Base-by-base conservation (phyloP, 306 rosid species). In the Cyamopsis tetragonoloba region DNA sequence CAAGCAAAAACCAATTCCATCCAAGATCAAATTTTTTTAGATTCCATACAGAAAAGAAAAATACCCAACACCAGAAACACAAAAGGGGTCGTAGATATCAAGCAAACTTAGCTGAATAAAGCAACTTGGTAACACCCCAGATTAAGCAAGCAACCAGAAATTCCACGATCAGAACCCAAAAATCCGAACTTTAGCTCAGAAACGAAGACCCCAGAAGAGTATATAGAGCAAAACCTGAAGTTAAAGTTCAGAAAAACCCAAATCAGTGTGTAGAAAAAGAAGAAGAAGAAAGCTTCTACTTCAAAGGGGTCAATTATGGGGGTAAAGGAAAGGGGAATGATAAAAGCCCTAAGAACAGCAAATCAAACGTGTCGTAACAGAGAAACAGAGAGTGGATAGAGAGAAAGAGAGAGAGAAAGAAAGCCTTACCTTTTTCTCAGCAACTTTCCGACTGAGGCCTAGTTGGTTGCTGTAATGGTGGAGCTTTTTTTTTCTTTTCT, bases 381-480 rank as follows among this genome's bases (percentile, higher is more conserved):
- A 68, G 56, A 23, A 65, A 62, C 41, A 63, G 61, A 55, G 66
- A 64, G 43, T 35, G 32, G 74, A 48, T 43, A 35, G 68, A 61
- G 35, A 63, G 66, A 75, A 61, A 60, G 24, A 59, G 38, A 71
- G 51, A 46, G 26, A 35, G 34, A 43, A 43, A 60, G 62, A 43
- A 17, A 42, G 66, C 6, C 49, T 43, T 12, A 79, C 88, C 84
- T 87, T 87, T 82, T 69, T 47, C 42, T 62, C 69, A 67, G 80
- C 83, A 87, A 87, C 89, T 87, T 92, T 85, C 87, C 87, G 86
- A 89, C 84, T 78, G 54, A 79, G 82, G 79, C 80, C 81, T 83
- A 82, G 85, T 84, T 82, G 86, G 82, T 71, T 55, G 41, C 61
- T 67, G 56, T 19, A 68, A 18, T 39, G 72, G 80, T 79, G 82